Base-by-base conservation (phyloP, 2,329 filamentous ascomycete genomes). In the Nemania serpens region DNA sequence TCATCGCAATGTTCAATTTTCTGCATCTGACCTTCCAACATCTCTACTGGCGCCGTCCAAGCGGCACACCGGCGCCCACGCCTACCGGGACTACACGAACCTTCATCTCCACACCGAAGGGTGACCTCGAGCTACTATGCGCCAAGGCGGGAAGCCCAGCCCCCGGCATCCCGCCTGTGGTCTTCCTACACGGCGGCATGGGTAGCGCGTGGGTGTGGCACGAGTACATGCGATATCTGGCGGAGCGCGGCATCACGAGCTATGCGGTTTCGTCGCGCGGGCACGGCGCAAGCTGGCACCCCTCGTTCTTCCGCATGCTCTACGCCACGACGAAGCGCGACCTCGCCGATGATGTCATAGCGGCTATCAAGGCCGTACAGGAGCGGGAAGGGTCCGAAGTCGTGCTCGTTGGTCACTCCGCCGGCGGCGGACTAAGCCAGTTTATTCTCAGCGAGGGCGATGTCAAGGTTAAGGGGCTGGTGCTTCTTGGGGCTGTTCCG, bases 171-270 rank as follows among this genome's bases (percentile, higher is more conserved):
- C 49, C 76, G 10, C 77, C 80, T 1, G 69, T 84, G 12, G 77
- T 84, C 73, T 84, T 85, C 71, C 74, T 78, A 36, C 82, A 85
- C 63, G 83, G 82, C 41, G 82, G 82, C 50, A 83, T 84, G 75
- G 83, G 82, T 42, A 76, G 75, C 55, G 84, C 83, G 7, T 79
- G 77, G 69, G 76, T 84, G 18, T 85, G 82, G 81, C 73, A 79
- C 9, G 75, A 79, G 45, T 86, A 82, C 66, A 79, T 86, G 76
- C 73, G 72, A 22, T 82, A 75, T 66, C 78, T 85, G 56, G 74
- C 80, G 2, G 63, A 71, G 5, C 70, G 71, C 22, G 78, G 79
- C 13, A 76, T 82, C 61, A 75, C 79, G 0, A 81, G 80, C 69
- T 86, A 84, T 65, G 81, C 83, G 11, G 65, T 84, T 36, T 84